Conservation (phyloP, 257 asterid genomes). For the Nicotiana noctiflora region DNA sequence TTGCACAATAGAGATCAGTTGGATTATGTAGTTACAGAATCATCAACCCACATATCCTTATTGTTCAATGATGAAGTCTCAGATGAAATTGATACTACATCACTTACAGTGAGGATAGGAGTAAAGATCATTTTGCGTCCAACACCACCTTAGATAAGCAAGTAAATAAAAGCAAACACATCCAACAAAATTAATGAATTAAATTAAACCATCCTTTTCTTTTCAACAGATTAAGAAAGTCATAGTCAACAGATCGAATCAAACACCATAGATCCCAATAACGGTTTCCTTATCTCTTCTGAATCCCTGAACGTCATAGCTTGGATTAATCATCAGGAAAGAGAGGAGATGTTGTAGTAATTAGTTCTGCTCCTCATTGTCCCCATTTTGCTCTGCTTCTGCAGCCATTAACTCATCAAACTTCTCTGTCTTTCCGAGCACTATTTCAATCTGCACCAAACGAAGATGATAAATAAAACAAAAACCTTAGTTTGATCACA, state of each 20-base stretch:
- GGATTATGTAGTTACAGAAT: not conserved
- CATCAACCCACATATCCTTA: not conserved
- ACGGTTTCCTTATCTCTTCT: not conserved
- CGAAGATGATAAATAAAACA: not conserved
- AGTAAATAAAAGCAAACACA: not conserved
- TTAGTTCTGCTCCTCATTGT: slow-evolving; percentile 35
- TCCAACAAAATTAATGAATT: not conserved
- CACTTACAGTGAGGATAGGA: not conserved
- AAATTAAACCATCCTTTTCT: not conserved
- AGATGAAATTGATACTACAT: not conserved
- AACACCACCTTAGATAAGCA: not conserved
- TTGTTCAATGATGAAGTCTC: not conserved
- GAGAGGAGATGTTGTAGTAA: not conserved
- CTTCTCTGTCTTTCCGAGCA: slow-evolving; percentile 40
- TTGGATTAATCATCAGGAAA: not conserved
- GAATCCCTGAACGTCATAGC: not conserved
- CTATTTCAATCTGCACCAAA: slow-evolving; percentile 45
- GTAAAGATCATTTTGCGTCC: not conserved
- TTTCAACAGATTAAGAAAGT: not conserved
- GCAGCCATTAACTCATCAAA: slow-evolving; percentile 60
- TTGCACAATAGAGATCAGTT: not conserved
- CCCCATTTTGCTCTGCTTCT: slow-evolving; percentile 40
- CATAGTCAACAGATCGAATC: not conserved
- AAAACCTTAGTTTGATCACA: not conserved
- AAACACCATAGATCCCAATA: not conserved